Evolutionary conservation across 345 rosid species (phyloP).

Genomic region (Acer negundo): DNA sequence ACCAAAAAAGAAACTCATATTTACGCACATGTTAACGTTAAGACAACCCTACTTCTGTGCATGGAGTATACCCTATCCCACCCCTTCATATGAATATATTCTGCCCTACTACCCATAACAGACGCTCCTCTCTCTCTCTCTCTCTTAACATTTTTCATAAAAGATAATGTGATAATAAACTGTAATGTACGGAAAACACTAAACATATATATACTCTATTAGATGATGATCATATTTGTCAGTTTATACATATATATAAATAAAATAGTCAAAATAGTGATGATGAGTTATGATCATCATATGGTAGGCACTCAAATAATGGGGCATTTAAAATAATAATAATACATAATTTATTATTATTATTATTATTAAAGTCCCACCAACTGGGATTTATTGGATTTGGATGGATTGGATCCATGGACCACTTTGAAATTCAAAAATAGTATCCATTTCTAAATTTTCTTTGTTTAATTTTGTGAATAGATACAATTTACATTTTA

Average conservation of each 20-base stretch:
- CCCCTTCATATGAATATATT: no score
- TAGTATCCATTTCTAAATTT: background rate
- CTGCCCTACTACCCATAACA: background rate
- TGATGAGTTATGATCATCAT: background rate
- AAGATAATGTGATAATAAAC: background rate
- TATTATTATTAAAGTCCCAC: slow-evolving; percentile 9
- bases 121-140: background rate
- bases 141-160: slow-evolving; percentile 3
- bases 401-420: background rate
- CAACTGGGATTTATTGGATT: background rate
- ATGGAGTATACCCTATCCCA: background rate
- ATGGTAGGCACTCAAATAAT: background rate
- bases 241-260: background rate
- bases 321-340: background rate
- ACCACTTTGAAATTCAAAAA: slow-evolving; percentile 46
- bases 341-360: background rate
- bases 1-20: no score
- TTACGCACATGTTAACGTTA: no score
- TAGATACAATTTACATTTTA: slow-evolving; percentile 25
- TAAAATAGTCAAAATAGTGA: background rate
- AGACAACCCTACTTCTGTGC: background rate
- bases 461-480: background rate
- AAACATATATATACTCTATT: background rate
- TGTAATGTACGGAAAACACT: background rate
- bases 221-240: background rate